Percentiles rank a stretch among this genome's conserved stretches.
Evolutionary conservation across 441 rosid species (phyloP).

Genomic region (Pelargonium fulgidum): DNA sequence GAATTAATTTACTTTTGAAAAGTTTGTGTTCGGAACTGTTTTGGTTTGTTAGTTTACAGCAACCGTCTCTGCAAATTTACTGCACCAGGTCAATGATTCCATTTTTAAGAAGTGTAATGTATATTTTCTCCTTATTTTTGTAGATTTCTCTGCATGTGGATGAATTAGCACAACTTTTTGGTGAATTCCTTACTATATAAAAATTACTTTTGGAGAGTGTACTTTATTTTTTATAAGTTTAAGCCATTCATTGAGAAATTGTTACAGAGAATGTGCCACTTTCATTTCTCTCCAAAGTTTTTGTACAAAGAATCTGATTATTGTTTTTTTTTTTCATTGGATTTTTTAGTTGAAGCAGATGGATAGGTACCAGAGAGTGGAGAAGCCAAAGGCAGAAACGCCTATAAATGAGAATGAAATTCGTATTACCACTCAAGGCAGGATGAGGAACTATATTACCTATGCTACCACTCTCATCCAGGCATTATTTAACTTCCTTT

Average conservation of each 20-base stretch:
- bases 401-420: conserved; percentile 94
- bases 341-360: conserved; percentile 31
- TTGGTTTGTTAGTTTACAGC: neutral
- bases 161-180: neutral
- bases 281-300: neutral
- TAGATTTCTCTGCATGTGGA: too few species aligned
- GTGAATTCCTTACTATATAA: too few species aligned
- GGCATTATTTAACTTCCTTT: conserved; percentile 24
- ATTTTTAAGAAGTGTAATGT: neutral
- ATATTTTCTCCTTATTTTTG: too few species aligned
- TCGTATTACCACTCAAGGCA: conserved; percentile 86
- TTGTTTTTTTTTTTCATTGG: neutral
- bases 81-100: neutral
- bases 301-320: neutral
- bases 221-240: too few species aligned
- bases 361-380: conserved; percentile 92
- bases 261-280: neutral
- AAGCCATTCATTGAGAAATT: too few species aligned
- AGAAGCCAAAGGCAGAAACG: conserved; percentile 74
- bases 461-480: conserved; percentile 84
- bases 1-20: neutral
- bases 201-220: too few species aligned
- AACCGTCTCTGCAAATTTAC: neutral
- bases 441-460: conserved; percentile 86
- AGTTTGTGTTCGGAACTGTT: neutral